Base-by-base conservation (phyloP, 2,329 filamentous ascomycete species). In the Clathrospora elynae region DNA sequence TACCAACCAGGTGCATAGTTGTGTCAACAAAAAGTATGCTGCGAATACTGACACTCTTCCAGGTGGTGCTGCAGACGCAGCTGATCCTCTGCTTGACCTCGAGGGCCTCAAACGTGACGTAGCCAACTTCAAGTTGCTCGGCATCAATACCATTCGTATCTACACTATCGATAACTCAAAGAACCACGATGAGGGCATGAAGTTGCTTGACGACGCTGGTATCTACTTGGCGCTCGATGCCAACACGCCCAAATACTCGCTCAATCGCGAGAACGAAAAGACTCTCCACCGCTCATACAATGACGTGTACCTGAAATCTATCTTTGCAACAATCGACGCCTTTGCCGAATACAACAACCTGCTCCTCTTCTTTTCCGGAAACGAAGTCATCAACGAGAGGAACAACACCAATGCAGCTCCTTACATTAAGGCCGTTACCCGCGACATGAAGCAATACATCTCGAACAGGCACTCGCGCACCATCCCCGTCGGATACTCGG, bases 221-320 rank as follows among this genome's bases (percentile, higher is more conserved):
- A 96, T 96, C 77, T 96, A 96, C 77, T 82, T 95, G 41, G 88
- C 93, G 24, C 79, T 95, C 34, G 90, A 96, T 64, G 88, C 92
- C 76, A 95, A 95, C 81, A 92, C 81, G 5, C 88, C 89, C 53
- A 78, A 83, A 48, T 95, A 95, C 79, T 93, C 90, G 0, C 81
- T 96, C 73, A 92, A 93, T 79, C 86, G 90, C 46, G 78, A 77
- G 53, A 72, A 82, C 6, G 86, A 87, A 6, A 76, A 73, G 19
- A 74, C 76, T 3, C 61, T 67, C 31, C 58, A 64, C 55, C 54
- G 54, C 7, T 95, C 90, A 2, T 96, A 96, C 82, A 96, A 96
- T 71, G 80, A 85, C 42, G 83, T 83, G 53, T 96, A 96, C 71
- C 82, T 96, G 13, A 90, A 87, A 68, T 82, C 83, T 67, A 79